These are phyloP conservation scores for Henckelia pumila DNA, from an alignment of 257 asterid genomes.

Conservation along the genomic window DNA sequence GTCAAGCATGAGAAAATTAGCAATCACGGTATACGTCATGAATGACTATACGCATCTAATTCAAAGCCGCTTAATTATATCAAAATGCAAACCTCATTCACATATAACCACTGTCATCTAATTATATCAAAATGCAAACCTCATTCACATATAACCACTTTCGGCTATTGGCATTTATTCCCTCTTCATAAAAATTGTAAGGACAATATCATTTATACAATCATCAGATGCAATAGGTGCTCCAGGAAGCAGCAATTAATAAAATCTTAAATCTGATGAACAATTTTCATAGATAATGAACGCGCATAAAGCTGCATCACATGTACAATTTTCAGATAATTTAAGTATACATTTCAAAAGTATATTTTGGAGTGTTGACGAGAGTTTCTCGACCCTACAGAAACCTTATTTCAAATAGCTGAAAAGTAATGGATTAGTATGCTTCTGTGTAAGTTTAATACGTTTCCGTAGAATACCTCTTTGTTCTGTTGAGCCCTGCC, in stretches of 20 bases:
- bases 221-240: neutral
- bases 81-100: neutral
- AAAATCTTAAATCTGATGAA: neutral
- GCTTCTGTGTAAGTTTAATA: conserved; percentile 6
- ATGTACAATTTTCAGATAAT: too few species aligned
- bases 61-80: conserved; percentile 14
- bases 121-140: neutral
- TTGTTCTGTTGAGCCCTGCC: conserved; percentile 75
- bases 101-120: neutral
- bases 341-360: too few species aligned
- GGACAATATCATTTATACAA: conserved; percentile 4
- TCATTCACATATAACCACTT: neutral
- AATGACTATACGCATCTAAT: conserved; percentile 1
- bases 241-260: neutral
- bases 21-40: neutral
- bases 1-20: conserved; percentile 27
- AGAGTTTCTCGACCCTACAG: neutral
- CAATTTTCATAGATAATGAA: conserved; percentile 6
- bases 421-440: conserved; percentile 14
- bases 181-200: neutral
- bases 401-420: neutral
- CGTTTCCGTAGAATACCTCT: conserved; percentile 39
- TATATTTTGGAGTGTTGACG: neutral
- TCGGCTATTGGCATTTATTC: neutral
- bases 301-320: too few species aligned